These are phyloP conservation scores for Iodosphaeria phyllophila DNA, from an alignment of 2,329 filamentous ascomycete genomes.

Conservation along the genomic window DNA sequence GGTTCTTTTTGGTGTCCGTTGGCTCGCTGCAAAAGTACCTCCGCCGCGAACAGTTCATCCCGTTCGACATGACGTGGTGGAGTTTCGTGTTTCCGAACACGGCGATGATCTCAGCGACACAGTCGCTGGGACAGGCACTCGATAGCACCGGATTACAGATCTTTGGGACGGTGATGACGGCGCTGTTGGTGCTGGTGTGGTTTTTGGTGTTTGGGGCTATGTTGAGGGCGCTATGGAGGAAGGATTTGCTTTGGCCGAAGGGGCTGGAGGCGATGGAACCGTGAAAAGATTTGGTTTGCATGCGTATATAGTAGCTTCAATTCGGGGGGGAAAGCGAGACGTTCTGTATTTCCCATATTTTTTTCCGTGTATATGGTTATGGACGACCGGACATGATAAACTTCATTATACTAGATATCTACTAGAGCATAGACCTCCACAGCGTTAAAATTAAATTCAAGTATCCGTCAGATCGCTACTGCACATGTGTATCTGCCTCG, in stretches of 20 bases:
- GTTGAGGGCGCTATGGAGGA: constrained; percentile 44
- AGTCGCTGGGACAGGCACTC: constrained; percentile 47
- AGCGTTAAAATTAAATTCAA: too few species aligned
- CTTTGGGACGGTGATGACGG: constrained; percentile 48
- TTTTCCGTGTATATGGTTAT: too few species aligned
- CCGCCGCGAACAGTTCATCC: constrained; percentile 35
- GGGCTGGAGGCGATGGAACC: too few species aligned
- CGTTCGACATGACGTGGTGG: constrained; percentile 75
- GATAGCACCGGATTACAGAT: constrained; percentile 40
- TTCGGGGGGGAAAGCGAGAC: too few species aligned
- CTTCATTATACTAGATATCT: too few species aligned
- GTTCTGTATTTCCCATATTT: too few species aligned
- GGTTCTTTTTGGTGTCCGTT: constrained; percentile 71
- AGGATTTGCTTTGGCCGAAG: constrained; percentile 61
- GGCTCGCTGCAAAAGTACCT: constrained; percentile 56
- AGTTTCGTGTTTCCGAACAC: constrained; percentile 72
- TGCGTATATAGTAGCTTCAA: too few species aligned
- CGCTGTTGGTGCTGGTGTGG: constrained; percentile 49
- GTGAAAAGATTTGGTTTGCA: too few species aligned
- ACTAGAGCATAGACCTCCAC: too few species aligned
- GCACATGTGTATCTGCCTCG: too few species aligned
- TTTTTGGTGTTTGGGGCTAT: constrained; percentile 49
- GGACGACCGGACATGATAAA: too few species aligned
- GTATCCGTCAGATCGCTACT: too few species aligned
- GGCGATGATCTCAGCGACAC: constrained; percentile 55